Evolutionary conservation across 805 yeast species (phyloP).

Genomic region (Wickerhamomyces bisporus): DNA sequence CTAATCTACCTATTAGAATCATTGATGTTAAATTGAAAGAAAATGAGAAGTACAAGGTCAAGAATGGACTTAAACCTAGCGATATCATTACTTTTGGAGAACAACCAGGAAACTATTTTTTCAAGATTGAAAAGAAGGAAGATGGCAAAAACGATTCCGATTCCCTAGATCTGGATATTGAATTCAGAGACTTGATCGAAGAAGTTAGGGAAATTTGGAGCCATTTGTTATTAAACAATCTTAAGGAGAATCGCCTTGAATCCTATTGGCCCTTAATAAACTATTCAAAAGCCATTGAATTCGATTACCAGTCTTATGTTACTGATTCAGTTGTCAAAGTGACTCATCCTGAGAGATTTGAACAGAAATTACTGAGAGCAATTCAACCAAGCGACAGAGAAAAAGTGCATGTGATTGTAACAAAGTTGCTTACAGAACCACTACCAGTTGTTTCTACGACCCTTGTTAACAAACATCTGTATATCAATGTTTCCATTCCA

Average conservation of each 20-base stretch:
- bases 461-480: constrained; percentile 20
- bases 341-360: background rate
- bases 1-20: constrained; percentile 49
- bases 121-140: constrained; percentile 36
- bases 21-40: constrained; percentile 36
- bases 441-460: background rate
- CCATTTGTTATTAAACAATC: constrained; percentile 9
- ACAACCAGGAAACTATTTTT: constrained; percentile 65
- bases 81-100: constrained; percentile 54
- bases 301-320: constrained; percentile 8
- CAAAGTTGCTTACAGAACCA: background rate
- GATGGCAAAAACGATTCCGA: constrained; percentile 26
- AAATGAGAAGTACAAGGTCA: constrained; percentile 27
- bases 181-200: constrained; percentile 40
- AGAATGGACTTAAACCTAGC: constrained; percentile 25
- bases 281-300: constrained; percentile 1
- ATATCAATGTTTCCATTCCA: constrained; percentile 60
- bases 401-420: background rate
- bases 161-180: constrained; percentile 36
- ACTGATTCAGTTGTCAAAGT: constrained; percentile 2
- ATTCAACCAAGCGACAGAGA: background rate
- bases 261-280: constrained; percentile 20
- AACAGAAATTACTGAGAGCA: background rate
- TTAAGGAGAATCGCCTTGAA: constrained; percentile 10
- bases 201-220: constrained; percentile 36